These are phyloP conservation scores for Chlorella sp. DNA, from an alignment of 139 green algal species.

Conservation along the genomic window DNA sequence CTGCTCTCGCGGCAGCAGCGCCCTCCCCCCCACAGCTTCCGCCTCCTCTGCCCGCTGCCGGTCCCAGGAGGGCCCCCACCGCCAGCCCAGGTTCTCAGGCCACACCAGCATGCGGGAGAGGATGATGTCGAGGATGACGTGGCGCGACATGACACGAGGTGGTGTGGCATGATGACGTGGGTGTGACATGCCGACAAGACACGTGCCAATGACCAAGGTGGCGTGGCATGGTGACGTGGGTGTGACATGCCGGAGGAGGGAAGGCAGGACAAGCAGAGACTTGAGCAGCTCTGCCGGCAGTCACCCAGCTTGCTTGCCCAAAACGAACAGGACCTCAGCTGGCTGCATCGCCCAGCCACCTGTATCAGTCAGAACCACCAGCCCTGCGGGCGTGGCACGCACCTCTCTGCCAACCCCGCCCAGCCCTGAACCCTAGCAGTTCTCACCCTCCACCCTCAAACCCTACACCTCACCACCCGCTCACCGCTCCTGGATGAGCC, in stretches of 20 bases:
- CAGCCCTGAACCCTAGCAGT: background rate
- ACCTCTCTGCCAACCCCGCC: background rate
- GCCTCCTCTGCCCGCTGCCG: conserved; percentile 7
- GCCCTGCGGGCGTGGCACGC: background rate
- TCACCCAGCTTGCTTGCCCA: too few relatives aligned
- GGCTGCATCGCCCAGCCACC: too few relatives aligned
- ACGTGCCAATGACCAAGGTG: too few relatives aligned
- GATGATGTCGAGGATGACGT: too few relatives aligned
- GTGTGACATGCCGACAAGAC: too few relatives aligned
- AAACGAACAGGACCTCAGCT: too few relatives aligned
- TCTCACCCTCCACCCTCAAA: too few relatives aligned
- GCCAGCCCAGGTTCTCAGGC: conserved; percentile 23
- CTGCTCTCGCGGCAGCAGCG: background rate
- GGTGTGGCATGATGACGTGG: background rate
- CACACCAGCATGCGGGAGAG: conserved; percentile 13
- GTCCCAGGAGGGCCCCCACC: conserved; percentile 26
- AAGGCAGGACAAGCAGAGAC: background rate
- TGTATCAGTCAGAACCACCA: too few relatives aligned
- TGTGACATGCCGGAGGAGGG: background rate
- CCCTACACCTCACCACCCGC: background rate
- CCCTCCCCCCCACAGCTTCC: background rate
- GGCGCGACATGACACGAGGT: too few relatives aligned
- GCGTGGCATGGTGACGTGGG: too few relatives aligned
- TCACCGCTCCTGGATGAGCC: conserved; percentile 32
- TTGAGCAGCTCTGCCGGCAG: background rate